A percentile compares a stretch with the other conserved stretches of the same genome.
These are phyloP conservation scores for Citrullus colocynthis DNA, from an alignment of 306 rosid species.

Conservation along the genomic window DNA sequence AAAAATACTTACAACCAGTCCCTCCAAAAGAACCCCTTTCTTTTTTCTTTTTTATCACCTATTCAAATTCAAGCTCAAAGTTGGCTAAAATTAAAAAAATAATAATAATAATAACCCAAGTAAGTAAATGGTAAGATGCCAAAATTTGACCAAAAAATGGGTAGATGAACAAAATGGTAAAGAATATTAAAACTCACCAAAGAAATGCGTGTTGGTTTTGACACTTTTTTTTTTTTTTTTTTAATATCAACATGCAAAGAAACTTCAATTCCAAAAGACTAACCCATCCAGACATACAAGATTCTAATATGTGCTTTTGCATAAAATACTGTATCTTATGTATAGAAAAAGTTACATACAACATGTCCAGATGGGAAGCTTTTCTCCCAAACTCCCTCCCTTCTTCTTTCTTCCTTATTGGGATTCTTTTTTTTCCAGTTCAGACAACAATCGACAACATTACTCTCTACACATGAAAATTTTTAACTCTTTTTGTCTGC, in stretches of 20 bases:
- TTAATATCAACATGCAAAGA: background rate
- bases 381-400: conserved; percentile 9
- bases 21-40: too few species aligned
- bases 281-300: conserved; percentile 1
- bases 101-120: too few species aligned
- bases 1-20: too few species aligned
- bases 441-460: conserved; percentile 5
- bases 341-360: conserved; percentile 6
- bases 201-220: background rate
- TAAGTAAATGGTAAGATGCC: background rate
- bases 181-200: background rate
- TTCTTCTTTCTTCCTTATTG: background rate
- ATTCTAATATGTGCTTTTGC: background rate
- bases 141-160: background rate
- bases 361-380: conserved; percentile 7
- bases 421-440: background rate
- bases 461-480: conserved; percentile 4
- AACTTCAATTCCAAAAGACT: background rate
- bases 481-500: background rate
- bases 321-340: background rate
- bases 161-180: background rate
- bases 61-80: background rate
- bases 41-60: background rate
- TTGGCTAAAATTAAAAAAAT: too few species aligned
- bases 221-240: background rate